phyloP scores from a whole-genome alignment of 768 basidiomycete species.

The Boletus sp. region DNA sequence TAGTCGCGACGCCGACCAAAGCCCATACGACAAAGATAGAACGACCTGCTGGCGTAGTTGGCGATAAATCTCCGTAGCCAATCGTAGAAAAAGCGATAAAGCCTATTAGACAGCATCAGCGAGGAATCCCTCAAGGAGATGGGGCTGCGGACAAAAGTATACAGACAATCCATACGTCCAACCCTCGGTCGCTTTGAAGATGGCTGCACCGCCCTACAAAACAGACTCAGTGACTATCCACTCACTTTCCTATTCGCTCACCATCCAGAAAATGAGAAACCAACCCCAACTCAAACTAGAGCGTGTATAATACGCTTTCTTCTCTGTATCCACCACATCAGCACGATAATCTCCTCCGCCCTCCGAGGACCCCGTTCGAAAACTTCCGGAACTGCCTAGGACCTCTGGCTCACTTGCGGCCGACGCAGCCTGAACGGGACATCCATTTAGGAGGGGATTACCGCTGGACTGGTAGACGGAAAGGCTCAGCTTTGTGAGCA shows the following conservation, averaged over 20 bases:
- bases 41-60: slow-evolving; percentile 63
- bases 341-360: slow-evolving; percentile 17
- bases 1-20: slow-evolving; percentile 66
- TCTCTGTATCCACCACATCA: slow-evolving; percentile 39
- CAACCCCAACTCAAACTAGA: slow-evolving; percentile 52
- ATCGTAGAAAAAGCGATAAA: slow-evolving; percentile 72
- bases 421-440: neutral
- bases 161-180: slow-evolving; percentile 63
- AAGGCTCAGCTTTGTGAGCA: slow-evolving; percentile 51
- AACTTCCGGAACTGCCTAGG: slow-evolving; percentile 8
- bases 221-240: neutral
- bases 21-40: slow-evolving; percentile 80
- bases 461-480: slow-evolving; percentile 33
- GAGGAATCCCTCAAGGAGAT: neutral
- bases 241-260: slow-evolving; percentile 29
- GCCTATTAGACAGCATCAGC: slow-evolving; percentile 37
- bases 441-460: neutral
- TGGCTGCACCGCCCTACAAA: slow-evolving; percentile 57
- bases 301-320: slow-evolving; percentile 54
- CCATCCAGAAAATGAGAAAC: slow-evolving; percentile 79
- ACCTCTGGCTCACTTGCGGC: neutral
- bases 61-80: slow-evolving; percentile 66
- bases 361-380: slow-evolving; percentile 4
- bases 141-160: slow-evolving; percentile 62
- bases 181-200: slow-evolving; percentile 65